A percentile compares a stretch with the other conserved stretches of the same genome.
These are phyloP conservation scores for Friedmanniomyces simplex DNA, from an alignment of 495 filamentous ascomycete genomes.

Conservation along the genomic window DNA sequence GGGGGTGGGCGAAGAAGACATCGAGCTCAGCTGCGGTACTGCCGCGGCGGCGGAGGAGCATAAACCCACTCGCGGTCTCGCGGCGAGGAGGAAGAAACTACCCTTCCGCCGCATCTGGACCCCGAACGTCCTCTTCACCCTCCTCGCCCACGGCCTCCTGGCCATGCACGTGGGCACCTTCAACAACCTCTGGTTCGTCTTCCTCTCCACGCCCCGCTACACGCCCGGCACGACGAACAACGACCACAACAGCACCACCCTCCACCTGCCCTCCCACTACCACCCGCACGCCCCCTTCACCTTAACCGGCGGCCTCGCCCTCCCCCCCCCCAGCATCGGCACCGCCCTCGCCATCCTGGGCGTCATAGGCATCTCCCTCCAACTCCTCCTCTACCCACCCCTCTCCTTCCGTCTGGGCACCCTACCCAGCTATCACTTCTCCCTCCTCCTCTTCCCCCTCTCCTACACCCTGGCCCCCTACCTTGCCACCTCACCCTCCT, in stretches of 20 bases:
- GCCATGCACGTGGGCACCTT: slow-evolving; percentile 68
- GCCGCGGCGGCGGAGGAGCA: not conserved
- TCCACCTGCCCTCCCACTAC: slow-evolving; percentile 39
- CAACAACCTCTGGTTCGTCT: slow-evolving; percentile 63
- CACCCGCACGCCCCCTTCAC: slow-evolving; percentile 43
- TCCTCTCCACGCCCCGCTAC: slow-evolving; percentile 53
- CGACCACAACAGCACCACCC: slow-evolving; percentile 1
- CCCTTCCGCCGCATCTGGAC: slow-evolving; percentile 59
- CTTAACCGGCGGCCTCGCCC: slow-evolving; percentile 63
- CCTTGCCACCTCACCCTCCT: slow-evolving; percentile 47
- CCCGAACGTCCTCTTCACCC: slow-evolving; percentile 47
- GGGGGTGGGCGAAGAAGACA: slow-evolving; percentile 2
- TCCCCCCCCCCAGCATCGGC: slow-evolving; percentile 58
- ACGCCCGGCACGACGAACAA: slow-evolving; percentile 28
- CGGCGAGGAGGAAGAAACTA: slow-evolving; percentile 34
- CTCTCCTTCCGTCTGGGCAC: slow-evolving; percentile 53
- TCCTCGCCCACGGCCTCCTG: slow-evolving; percentile 55
- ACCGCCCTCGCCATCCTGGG: slow-evolving; percentile 60
- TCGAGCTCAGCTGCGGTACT: slow-evolving; percentile 6
- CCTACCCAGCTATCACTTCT: slow-evolving; percentile 45
- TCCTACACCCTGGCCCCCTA: slow-evolving; percentile 60
- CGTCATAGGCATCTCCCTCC: slow-evolving; percentile 55
- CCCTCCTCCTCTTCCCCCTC: slow-evolving; percentile 53
- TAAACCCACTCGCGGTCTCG: not conserved
- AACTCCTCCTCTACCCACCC: slow-evolving; percentile 59